A percentile compares a stretch with the other conserved stretches of the same genome.
Conservation (phyloP, 768 basidiomycete species). For the Hydnum rufescens region DNA sequence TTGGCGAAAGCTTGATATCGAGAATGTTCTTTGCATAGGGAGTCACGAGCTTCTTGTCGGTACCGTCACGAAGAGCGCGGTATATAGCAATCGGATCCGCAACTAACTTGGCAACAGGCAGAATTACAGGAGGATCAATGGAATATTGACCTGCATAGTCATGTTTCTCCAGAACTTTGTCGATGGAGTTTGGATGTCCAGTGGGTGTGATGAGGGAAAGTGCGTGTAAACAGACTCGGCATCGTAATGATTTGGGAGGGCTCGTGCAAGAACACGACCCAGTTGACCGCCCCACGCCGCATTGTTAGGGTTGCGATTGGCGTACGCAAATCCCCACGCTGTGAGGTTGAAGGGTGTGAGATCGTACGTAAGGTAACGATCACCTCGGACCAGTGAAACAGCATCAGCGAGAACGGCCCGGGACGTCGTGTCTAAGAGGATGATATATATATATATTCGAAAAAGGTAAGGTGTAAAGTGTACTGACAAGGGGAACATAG, state of each 20-base stretch:
- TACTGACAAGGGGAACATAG: constrained; percentile 49
- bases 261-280: not conserved
- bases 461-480: too few relatives aligned
- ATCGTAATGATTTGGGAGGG: not conserved
- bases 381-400: constrained; percentile 17
- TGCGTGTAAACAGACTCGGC: constrained; percentile 26
- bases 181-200: constrained; percentile 26
- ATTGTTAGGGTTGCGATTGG: not conserved
- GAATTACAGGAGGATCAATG: constrained; percentile 27
- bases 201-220: constrained; percentile 75
- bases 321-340: constrained; percentile 49
- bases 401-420: constrained; percentile 12
- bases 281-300: not conserved
- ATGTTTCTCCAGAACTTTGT: constrained; percentile 34
- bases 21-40: not conserved
- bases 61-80: not conserved
- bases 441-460: too few relatives aligned
- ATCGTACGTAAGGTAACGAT: constrained; percentile 58
- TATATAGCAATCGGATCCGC: constrained; percentile 16
- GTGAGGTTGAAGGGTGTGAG: constrained; percentile 56
- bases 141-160: constrained; percentile 36
- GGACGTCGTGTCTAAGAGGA: constrained; percentile 7
- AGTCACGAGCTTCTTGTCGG: not conserved
- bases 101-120: constrained; percentile 14
- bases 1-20: not conserved